Base-by-base conservation (phyloP, 768 basidiomycete genomes). In the Kwoniella pini region DNA sequence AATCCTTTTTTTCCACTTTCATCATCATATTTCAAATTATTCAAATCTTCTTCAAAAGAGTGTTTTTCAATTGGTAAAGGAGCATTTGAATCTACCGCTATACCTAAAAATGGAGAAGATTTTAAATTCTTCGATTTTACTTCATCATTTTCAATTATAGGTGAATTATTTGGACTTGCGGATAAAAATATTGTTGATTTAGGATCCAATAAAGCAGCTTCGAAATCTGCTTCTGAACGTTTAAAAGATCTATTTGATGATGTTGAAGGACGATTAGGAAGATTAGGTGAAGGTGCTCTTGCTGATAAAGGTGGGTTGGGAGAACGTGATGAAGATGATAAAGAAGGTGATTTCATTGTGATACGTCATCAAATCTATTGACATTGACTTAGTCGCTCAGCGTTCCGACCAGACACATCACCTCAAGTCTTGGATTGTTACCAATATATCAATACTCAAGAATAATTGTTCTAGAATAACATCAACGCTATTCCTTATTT, bases 41-140 rank as follows among this genome's bases (percentile, higher is more conserved):
- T 42, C 58, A 71, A 40, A 46, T 74, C 70, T 15, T 71, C 67
- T 28, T 74, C 72, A 38, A 70, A 74, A 39, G 67, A 69, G 30
- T 62, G 19, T 38, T 74, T 69, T 28, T 61, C 65, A 5, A 67
- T 53, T 6, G 68, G 57, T 11, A 57, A 24, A 9, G 66, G 66
- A n/a, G 63, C 56, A 45, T 68, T 63, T 9, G 28, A 22, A 38
- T 65, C 62, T 38, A 17, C 26, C 30, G 12, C 40, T 42, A 6
- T 19, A 5, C n/a, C n/a, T 42, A 36, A 36, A 36, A 15, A 36
- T 36, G 33, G 33, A 9, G 33, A 36, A 36, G 40, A 17, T 42
- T 26, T 50, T 7, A 33, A 28, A 3, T 48, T 50, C 30, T 27
- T 50, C 12, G 10, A 45, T 57, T 43, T 19, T 36, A 15, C 7